Conservation (phyloP, 2,329 filamentous ascomycete species). For the Fusarium redolens region DNA sequence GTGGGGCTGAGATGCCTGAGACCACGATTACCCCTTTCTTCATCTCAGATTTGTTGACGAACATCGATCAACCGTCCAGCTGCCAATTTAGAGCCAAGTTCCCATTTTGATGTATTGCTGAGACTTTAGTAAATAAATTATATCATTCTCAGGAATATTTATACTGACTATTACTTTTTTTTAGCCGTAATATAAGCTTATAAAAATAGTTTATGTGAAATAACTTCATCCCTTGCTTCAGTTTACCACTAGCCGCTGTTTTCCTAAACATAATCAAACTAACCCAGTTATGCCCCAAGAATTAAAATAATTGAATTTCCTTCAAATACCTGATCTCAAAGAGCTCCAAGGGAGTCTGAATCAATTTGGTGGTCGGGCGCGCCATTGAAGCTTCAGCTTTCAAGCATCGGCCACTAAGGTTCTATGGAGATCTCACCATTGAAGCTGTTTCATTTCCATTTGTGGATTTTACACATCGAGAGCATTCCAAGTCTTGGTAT, state of each 20-base stretch:
- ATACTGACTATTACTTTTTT: too few relatives aligned
- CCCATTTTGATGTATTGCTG: too few relatives aligned
- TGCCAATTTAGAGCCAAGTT: too few relatives aligned
- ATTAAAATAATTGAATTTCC: background rate
- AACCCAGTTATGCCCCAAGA: too few relatives aligned
- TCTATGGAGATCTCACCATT: background rate
- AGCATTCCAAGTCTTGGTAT: background rate
- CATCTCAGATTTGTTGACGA: background rate
- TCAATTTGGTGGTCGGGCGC: background rate
- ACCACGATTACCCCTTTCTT: background rate
- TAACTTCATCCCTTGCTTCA: background rate
- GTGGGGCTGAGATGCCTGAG: background rate
- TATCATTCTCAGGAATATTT: too few relatives aligned
- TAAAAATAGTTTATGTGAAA: too few relatives aligned
- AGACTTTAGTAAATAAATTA: too few relatives aligned
- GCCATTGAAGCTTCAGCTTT: background rate
- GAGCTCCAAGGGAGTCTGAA: background rate
- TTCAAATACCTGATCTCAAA: background rate
- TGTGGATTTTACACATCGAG: background rate
- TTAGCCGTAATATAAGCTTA: too few relatives aligned
- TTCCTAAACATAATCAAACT: rapidly evolving
- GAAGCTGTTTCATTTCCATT: background rate
- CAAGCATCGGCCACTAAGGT: background rate
- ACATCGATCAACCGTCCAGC: background rate
- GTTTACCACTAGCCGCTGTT: rapidly evolving